These are phyloP conservation scores for Fusarium redolens DNA, from an alignment of 2,329 filamentous ascomycete genomes.

Conservation along the genomic window DNA sequence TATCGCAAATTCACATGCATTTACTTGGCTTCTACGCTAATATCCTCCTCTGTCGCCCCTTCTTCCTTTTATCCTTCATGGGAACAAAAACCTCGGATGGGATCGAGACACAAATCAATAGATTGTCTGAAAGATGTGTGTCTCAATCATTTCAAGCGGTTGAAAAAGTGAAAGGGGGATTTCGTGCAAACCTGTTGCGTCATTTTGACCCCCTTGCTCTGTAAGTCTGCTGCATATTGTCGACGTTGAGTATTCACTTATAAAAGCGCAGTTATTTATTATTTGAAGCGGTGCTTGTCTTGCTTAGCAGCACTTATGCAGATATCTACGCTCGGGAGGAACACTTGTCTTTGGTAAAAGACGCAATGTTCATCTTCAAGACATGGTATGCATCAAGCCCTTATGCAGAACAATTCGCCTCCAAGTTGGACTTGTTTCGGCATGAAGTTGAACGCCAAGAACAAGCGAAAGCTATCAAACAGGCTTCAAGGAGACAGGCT, in stretches of 20 bases:
- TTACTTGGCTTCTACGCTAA: slow-evolving; percentile 72
- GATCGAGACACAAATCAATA: slow-evolving; percentile 51
- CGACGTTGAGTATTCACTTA: background rate
- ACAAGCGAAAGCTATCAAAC: background rate
- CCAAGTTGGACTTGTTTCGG: slow-evolving; percentile 62
- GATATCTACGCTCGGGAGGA: slow-evolving; percentile 58
- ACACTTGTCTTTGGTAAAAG: slow-evolving; percentile 54
- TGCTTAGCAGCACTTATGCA: slow-evolving; percentile 68
- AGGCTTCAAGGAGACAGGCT: background rate
- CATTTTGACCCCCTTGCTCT: slow-evolving; percentile 67
- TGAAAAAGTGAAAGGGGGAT: slow-evolving; percentile 57
- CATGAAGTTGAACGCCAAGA: slow-evolving; percentile 14
- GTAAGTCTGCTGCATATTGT: slow-evolving; percentile 54
- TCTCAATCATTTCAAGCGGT: slow-evolving; percentile 55
- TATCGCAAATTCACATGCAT: slow-evolving; percentile 71
- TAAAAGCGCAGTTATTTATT: slow-evolving; percentile 63
- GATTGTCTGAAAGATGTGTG: slow-evolving; percentile 57
- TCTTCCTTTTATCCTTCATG: slow-evolving; percentile 69
- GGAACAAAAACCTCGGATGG: slow-evolving; percentile 31
- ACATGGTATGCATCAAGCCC: slow-evolving; percentile 61
- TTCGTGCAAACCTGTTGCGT: slow-evolving; percentile 58
- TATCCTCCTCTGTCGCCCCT: slow-evolving; percentile 72
- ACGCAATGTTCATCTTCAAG: slow-evolving; percentile 60
- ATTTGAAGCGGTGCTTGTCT: slow-evolving; percentile 65
- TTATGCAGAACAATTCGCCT: slow-evolving; percentile 61